phyloP scores from a whole-genome alignment of 2,329 filamentous ascomycete species.

The Epichloe baconii region DNA sequence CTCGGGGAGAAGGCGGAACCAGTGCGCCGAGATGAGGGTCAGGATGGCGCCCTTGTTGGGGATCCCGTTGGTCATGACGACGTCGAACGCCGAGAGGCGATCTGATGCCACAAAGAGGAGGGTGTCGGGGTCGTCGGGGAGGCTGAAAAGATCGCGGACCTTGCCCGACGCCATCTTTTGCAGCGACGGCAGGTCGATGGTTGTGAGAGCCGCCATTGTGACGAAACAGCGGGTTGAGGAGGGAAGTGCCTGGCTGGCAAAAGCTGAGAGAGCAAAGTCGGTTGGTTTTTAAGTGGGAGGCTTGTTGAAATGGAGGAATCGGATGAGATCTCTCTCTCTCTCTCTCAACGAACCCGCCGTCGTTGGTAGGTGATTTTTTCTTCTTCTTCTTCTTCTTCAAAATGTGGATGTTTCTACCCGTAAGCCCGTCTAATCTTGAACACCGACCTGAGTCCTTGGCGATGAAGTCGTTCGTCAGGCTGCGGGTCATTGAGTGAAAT shows the following conservation, averaged over 20 bases:
- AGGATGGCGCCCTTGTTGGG: conserved; percentile 41
- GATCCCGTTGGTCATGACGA: conserved; percentile 63
- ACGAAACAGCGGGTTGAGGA: neutral
- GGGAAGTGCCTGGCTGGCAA: neutral
- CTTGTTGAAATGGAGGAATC: too few species aligned
- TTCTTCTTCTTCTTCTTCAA: too few species aligned
- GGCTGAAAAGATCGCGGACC: conserved; percentile 68
- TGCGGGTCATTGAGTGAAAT: too few species aligned
- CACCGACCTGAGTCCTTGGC: too few species aligned
- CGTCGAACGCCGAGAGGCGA: conserved; percentile 91
- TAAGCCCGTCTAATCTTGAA: too few species aligned
- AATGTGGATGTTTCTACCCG: too few species aligned
- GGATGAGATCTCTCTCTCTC: too few species aligned
- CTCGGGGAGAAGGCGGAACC: conserved; percentile 36
- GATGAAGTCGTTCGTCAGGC: too few species aligned
- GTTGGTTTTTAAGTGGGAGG: too few species aligned
- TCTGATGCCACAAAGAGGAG: conserved; percentile 79
- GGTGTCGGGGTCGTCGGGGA: conserved; percentile 45
- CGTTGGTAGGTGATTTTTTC: too few species aligned
- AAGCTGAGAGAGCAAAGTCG: too few species aligned
- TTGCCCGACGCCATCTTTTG: conserved; percentile 39
- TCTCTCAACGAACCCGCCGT: too few species aligned
- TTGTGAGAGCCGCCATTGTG: conserved; percentile 14
- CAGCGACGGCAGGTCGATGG: conserved; percentile 19
- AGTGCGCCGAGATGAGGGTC: conserved; percentile 32